A percentile compares a stretch with the other conserved stretches of the same genome.
Evolutionary conservation across 2,329 filamentous ascomycete genomes (phyloP).

Genomic region (Epichloe hybrida): DNA sequence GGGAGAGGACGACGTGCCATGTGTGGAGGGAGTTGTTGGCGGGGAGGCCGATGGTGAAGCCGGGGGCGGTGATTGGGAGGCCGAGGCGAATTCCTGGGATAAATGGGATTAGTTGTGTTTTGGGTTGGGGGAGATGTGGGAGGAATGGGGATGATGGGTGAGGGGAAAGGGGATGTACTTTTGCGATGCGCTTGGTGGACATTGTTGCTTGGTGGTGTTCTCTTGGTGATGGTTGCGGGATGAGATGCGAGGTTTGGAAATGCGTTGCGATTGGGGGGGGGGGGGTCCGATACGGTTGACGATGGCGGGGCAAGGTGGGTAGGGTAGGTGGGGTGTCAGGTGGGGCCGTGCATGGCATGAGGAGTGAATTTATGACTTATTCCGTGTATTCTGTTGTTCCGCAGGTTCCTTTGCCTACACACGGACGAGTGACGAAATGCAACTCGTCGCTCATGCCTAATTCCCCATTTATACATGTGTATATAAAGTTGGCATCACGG

Average conservation of each 20-base stretch:
- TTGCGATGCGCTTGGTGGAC: slow-evolving; percentile 32
- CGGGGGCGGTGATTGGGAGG: slow-evolving; percentile 30
- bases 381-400: too few relatives aligned
- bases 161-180: slow-evolving; percentile 16
- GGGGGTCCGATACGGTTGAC: too few relatives aligned
- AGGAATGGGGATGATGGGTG: neutral
- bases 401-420: too few relatives aligned
- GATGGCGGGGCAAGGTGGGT: neutral
- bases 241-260: too few relatives aligned
- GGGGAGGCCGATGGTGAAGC: slow-evolving; percentile 33
- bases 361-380: too few relatives aligned
- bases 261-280: too few relatives aligned
- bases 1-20: slow-evolving; percentile 36
- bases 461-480: too few relatives aligned
- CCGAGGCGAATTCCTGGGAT: slow-evolving; percentile 38
- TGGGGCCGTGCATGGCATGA: too few relatives aligned
- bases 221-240: neutral
- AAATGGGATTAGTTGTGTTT: neutral
- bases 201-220: slow-evolving; percentile 12
- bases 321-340: too few relatives aligned
- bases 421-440: too few relatives aligned
- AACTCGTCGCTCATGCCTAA: too few relatives aligned
- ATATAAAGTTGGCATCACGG: too few relatives aligned
- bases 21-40: slow-evolving; percentile 34
- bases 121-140: neutral